Percentiles rank a stretch among this genome's conserved stretches.
Conservation (phyloP, 768 basidiomycete species). For the Tylopilus plumbeoviolaceoides region DNA sequence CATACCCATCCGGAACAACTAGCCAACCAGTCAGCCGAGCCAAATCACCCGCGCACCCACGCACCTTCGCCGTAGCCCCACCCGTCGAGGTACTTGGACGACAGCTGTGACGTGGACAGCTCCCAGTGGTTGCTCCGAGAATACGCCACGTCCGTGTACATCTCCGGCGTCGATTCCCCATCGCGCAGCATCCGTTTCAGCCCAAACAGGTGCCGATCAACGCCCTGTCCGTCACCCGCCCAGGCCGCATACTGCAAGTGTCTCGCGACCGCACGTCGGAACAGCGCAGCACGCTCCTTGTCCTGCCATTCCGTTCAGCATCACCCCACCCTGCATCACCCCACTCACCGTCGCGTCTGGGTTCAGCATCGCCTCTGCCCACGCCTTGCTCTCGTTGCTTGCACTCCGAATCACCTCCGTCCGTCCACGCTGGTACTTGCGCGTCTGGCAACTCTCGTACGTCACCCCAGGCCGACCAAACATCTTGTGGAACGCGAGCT, state of each 20-base stretch:
- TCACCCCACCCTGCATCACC: background rate
- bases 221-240: constrained; percentile 93
- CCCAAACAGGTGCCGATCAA: constrained; percentile 94
- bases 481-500: constrained; percentile 92
- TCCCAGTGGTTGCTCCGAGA: constrained; percentile 82
- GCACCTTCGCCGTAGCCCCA: constrained; percentile 97
- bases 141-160: constrained; percentile 75
- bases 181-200: constrained; percentile 75
- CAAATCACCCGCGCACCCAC: background rate
- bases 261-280: constrained; percentile 70
- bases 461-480: constrained; percentile 68
- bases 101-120: constrained; percentile 85
- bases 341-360: constrained; percentile 42
- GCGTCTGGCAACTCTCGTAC: constrained; percentile 93
- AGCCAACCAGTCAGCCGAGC: constrained; percentile 7
- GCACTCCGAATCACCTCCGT: constrained; percentile 94
- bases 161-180: constrained; percentile 66
- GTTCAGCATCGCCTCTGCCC: constrained; percentile 87
- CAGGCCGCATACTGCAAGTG: constrained; percentile 86
- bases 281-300: constrained; percentile 55
- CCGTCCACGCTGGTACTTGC: constrained; percentile 84
- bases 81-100: constrained; percentile 77
- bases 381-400: constrained; percentile 77
- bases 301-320: constrained; percentile 37
- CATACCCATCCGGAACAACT: constrained; percentile 93